Evolutionary conservation across 2,329 filamentous ascomycete genomes (phyloP), one percentile per base, ranked within the genome.

Genomic region (Hymenoscyphus linearis): DNA sequence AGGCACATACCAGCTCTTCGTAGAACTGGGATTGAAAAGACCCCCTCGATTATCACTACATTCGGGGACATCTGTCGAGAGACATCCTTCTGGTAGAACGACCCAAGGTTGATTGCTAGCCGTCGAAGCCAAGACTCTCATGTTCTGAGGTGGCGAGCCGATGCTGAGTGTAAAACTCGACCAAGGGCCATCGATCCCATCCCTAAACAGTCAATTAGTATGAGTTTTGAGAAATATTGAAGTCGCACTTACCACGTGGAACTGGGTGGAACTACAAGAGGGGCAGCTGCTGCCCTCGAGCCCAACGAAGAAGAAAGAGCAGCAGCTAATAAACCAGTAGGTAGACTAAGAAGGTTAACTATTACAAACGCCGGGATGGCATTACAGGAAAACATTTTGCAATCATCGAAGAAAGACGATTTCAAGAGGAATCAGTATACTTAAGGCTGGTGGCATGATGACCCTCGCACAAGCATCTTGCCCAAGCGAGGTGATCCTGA

Each of bases 71-170:
- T 65, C 65, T 14, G 52, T 58, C 27, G 58, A 26, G 18, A 40
- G 53, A 37, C 66, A 68, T 3, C 67, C 68, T 52, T 67, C 57
- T 27, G 64, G 62, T n/a, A 66, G 52, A 10, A 70, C 62, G 2
- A 69, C 62, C 60, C 65, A 65, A 12, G 68, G 67, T 44, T 70
- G 67, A 50, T 68, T 68, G 44, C 61, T 66, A 1, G 76, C 72
- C 18, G 76, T 78, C 31, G 76, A 77, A 10, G 76, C 68, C 13
- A 76, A 69, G 3, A 76, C 74, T 58, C 74, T 68, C n/a, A 77
- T 60, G 47, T 68, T 69, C 62, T 77, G 75, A 58, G 74, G 70
- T 31, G 75, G 72, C 10, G 68, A 72, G 18, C 76, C 76, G 34
- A 77, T 72, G 9, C 74, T 70, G 36, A 77, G 55, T 61, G 72